Evolutionary conservation across 352 stramenopile species (phyloP), one percentile per base, ranked within the genome.

Genomic region (Pythium diclinum): DNA sequence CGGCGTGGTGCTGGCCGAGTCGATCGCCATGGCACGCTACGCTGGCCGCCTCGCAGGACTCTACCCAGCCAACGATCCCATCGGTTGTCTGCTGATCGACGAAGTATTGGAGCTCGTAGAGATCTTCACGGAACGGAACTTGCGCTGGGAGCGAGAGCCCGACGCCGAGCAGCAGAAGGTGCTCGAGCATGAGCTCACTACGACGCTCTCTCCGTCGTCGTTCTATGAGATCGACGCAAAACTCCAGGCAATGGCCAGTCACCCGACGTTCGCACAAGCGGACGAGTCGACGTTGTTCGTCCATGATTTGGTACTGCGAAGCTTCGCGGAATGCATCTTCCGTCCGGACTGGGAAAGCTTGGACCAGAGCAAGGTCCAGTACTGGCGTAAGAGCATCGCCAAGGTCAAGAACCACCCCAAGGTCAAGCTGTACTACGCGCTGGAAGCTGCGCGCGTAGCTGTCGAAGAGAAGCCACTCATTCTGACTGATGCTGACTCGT

Each of bases 401-500:
- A 59, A 60, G n/a, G 60, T 66, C 13, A 40, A 78, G 23, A 65
- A 56, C 11, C 59, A 78, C 56, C 74, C 78, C 0, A 65, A 74
- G 13, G 65, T 91, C 58, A 85, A 81, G 59, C 71, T 90, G 4
- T 95, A 92, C 65, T 92, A 92, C 59, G 28, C 65, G 13, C 48
- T 72, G 40, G 52, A 63, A 6, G 13, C 79, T 72, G 21, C 71
- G 83, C 44, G 76, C 67, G 2, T 68, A 87, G 65, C 1, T 8
- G 40, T 28, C 2, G 32, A 42, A 1, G 19, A 47, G 4, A 56
- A 73, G 2, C 57, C 68, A 10, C 69, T 89, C 57, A 85, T 76
- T 53, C 77, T 95, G 14, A 85, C 66, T 4, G 92, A 92, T 59
- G 89, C 91, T 51, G 32, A 67, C 30, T 33, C 59, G 40, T 38